phyloP scores from a whole-genome alignment of 192 early-diverging fungal species.

The Backusella australiensis region DNA sequence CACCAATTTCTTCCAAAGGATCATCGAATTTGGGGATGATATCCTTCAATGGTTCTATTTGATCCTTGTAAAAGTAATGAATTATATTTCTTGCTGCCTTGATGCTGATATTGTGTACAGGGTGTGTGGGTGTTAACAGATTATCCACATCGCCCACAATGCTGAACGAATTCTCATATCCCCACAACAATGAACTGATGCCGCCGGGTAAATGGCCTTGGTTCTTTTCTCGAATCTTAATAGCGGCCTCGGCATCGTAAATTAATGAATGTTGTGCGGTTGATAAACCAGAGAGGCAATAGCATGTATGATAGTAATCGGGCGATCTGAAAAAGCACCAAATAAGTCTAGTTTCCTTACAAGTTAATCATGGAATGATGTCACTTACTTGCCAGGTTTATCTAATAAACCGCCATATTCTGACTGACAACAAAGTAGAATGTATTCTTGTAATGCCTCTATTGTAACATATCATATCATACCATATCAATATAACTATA shows the following conservation, averaged over 20 bases:
- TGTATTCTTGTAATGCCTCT: constrained; percentile 86
- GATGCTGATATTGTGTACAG: constrained; percentile 66
- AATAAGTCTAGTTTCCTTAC: neutral
- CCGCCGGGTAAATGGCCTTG: constrained; percentile 30
- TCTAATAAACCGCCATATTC: constrained; percentile 81
- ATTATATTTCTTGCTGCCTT: constrained; percentile 44
- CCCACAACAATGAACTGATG: constrained; percentile 44
- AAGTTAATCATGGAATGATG: neutral
- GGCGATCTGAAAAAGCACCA: constrained; percentile 41
- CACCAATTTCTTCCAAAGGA: constrained; percentile 1
- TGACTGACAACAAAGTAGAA: constrained; percentile 84
- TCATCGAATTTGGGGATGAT: constrained; percentile 26
- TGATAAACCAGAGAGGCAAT: constrained; percentile 85
- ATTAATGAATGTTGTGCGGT: constrained; percentile 72
- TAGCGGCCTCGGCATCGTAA: constrained; percentile 31
- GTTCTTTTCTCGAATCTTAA: constrained; percentile 19
- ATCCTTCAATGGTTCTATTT: constrained; percentile 4
- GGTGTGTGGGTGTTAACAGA: constrained; percentile 62
- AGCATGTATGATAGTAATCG: constrained; percentile 96
- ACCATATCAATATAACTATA: neutral
- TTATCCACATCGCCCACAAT: constrained; percentile 53
- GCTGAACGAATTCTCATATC: constrained; percentile 18
- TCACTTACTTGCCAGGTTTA: constrained; percentile 81
- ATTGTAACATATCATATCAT: neutral
- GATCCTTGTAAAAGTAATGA: constrained; percentile 46